Percentiles rank a stretch among this genome's conserved stretches.
phyloP scores from a whole-genome alignment of 257 asterid species.

The Solanum chiquidenum region DNA sequence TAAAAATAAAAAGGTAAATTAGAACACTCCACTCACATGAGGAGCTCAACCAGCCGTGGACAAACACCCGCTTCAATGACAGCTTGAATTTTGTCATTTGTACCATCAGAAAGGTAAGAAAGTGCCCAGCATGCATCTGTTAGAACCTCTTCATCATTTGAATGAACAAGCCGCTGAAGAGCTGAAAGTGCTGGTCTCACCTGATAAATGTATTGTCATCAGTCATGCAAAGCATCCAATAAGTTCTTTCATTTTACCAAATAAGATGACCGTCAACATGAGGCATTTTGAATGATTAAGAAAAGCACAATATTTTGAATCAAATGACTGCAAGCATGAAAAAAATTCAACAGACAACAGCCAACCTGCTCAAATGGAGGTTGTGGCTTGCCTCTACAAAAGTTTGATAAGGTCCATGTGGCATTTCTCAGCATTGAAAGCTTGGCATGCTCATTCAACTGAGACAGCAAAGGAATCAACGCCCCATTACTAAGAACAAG shows the following conservation, averaged over 20 bases:
- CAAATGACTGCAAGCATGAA: not conserved
- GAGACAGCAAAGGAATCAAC: conserved; percentile 65
- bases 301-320: not conserved
- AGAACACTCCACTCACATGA: conserved; percentile 49
- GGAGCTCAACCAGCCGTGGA: conserved; percentile 72
- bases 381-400: conserved; percentile 97
- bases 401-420: conserved; percentile 90
- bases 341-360: not conserved
- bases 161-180: conserved; percentile 61
- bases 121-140: conserved; percentile 99
- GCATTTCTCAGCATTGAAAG: conserved; percentile 96
- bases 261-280: not conserved
- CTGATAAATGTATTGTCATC: conserved; percentile 22
- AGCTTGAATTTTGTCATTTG: conserved; percentile 90
- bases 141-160: conserved; percentile 86
- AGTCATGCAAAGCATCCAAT: not conserved
- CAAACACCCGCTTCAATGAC: conserved; percentile 88
- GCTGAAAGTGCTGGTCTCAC: conserved; percentile 85
- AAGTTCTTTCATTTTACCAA: not conserved
- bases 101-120: conserved; percentile 89
- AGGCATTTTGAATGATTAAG: not conserved
- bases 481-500: conserved; percentile 84
- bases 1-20: not conserved
- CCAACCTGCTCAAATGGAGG: conserved; percentile 91
- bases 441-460: conserved; percentile 69